These are phyloP conservation scores for Flaveria brownii DNA, from an alignment of 129 eudicot genomes.

Conservation along the genomic window DNA sequence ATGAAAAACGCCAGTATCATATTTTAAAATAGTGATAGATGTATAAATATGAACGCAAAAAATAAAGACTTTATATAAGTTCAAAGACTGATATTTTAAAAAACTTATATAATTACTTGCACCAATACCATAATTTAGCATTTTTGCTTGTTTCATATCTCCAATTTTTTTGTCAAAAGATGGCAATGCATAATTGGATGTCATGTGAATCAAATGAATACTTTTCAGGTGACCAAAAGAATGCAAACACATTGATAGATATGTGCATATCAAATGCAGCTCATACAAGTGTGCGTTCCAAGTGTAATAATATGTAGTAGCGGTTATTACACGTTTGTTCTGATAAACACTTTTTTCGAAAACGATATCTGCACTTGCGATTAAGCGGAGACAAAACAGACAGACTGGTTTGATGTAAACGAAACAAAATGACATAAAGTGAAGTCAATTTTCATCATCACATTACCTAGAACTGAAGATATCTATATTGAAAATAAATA, in stretches of 20 bases:
- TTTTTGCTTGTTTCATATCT: constrained; percentile 8
- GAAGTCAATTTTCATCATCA: constrained; percentile 18
- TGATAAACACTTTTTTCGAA: constrained; percentile 21
- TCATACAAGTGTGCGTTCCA: constrained; percentile 39
- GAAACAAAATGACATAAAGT: constrained; percentile 27
- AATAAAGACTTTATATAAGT: too few relatives aligned
- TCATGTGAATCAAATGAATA: constrained; percentile 29
- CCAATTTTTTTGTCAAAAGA: constrained; percentile 19
- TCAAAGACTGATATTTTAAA: too few relatives aligned
- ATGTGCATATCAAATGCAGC: constrained; percentile 26
- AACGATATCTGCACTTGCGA: constrained; percentile 18
- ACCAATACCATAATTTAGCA: not conserved
- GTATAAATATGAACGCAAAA: too few relatives aligned
- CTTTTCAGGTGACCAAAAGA: constrained; percentile 43
- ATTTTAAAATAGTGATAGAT: too few relatives aligned
- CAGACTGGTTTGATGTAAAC: constrained; percentile 9
- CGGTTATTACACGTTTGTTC: constrained; percentile 25
- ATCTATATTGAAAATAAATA: constrained; percentile 8
- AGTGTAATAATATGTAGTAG: constrained; percentile 27
- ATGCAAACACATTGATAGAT: constrained; percentile 26
- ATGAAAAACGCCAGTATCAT: too few relatives aligned
- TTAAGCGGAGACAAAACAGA: not conserved
- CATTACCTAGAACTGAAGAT: constrained; percentile 32
- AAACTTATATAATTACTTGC: too few relatives aligned
- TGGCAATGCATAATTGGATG: constrained; percentile 25